Evolutionary conservation across 768 basidiomycete species (phyloP), one percentile per base, ranked within the genome.

Genomic region (Trametes gibbosa): DNA sequence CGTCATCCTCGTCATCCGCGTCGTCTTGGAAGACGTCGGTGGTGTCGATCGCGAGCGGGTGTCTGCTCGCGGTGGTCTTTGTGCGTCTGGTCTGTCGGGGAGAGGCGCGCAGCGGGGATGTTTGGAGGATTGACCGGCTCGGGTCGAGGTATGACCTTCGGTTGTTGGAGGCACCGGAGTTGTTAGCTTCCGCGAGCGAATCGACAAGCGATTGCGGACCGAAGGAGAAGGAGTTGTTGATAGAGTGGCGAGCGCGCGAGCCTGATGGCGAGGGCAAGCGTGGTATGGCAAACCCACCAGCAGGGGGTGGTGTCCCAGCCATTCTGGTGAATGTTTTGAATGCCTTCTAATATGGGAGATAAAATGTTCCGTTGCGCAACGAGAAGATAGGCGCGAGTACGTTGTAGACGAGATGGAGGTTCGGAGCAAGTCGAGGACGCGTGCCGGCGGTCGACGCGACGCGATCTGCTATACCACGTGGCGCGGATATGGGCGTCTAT

Each of bases 201-300:
- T 87, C 83, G 25, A 91, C 80, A 25, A 92, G 79, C 12, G 83
- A 83, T 66, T 89, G 86, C 21, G 91, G 91, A 27, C 86, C 89
- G 66, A 92, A 90, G 0, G 92, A 92, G 74, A 93, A 92, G 2
- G 90, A 89, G 2, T 87, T 86, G 65, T 86, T 85, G 40, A 92
- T 82, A 5, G 90, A 92, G 48, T 79, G 79, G 53, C 89, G 81
- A 56, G 81, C 79, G 56, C 87, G 82, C 51, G 83, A 71, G 32
- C 69, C 65, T 5, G 72, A 70, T 0, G 73, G 70, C 6, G 73
- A 72, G 8, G 68, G 67, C 13, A 70, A 54, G 16, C 63, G 63
- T 34, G 67, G 67, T 2, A 71, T 61, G 1, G 68, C 46, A 1
- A 65, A 61, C 21, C 60, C 39, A 23, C 62, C 43, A 2, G 67